Evolutionary conservation across 257 asterid genomes (phyloP).

Genomic region (Solanum bulbocastanum): DNA sequence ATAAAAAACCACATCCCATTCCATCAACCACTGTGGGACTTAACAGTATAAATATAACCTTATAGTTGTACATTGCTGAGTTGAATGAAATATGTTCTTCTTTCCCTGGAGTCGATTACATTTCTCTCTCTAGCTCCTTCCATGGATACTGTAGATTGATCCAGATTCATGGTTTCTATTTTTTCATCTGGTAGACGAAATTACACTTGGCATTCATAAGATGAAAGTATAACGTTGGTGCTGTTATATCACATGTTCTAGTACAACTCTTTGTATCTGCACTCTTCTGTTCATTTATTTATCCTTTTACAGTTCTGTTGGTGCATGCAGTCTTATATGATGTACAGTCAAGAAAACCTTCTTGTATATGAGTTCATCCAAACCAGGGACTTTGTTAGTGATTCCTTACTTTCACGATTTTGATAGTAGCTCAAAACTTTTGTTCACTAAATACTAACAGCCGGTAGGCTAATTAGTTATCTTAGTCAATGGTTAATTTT

Average conservation of each 20-base stretch:
- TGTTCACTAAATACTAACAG: background rate
- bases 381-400: constrained; percentile 51
- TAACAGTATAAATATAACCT: background rate
- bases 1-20: background rate
- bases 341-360: background rate
- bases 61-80: background rate
- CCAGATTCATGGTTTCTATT: background rate
- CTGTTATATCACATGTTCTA: background rate
- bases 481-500: background rate
- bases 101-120: background rate
- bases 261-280: background rate
- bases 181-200: background rate
- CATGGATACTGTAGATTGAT: background rate
- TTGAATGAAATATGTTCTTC: background rate
- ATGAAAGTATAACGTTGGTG: background rate
- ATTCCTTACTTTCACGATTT: background rate
- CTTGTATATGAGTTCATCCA: background rate
- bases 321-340: background rate
- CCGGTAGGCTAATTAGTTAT: background rate
- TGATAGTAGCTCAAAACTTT: background rate
- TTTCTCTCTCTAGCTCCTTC: background rate
- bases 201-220: background rate
- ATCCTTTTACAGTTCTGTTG: background rate
- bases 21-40: background rate
- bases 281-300: background rate